These are phyloP conservation scores for Funneliformis mosseae DNA, from an alignment of 192 early-diverging fungal genomes.

Conservation along the genomic window DNA sequence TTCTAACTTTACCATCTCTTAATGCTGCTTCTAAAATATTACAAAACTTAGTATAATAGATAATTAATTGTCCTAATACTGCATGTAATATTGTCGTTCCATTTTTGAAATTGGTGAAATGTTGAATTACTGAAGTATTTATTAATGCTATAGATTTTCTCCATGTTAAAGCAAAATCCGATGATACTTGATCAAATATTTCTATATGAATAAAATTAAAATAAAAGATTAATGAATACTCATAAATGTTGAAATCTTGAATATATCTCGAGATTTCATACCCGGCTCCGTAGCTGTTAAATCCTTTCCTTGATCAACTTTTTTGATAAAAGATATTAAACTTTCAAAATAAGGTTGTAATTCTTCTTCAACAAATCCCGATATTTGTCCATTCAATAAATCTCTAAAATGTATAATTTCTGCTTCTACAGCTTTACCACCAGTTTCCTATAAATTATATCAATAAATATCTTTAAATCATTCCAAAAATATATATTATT, in stretches of 20 bases:
- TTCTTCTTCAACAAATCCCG: conserved; percentile 88
- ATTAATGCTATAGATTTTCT: conserved; percentile 71
- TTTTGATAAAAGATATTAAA: conserved; percentile 79
- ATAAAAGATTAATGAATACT: conserved; percentile 16
- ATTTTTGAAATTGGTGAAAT: conserved; percentile 95
- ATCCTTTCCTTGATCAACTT: conserved; percentile 66
- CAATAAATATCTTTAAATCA: neutral
- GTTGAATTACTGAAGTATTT: conserved; percentile 85
- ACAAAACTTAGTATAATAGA: conserved; percentile 92
- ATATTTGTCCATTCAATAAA: conserved; percentile 63
- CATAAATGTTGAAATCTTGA: neutral
- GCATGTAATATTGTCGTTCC: conserved; percentile 91
- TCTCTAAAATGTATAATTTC: conserved; percentile 63
- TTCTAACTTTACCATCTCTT: conserved; percentile 44
- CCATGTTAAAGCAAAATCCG: conserved; percentile 82
- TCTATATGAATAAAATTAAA: conserved; percentile 37
- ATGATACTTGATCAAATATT: conserved; percentile 66
- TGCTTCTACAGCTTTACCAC: conserved; percentile 46
- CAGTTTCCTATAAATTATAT: conserved; percentile 47
- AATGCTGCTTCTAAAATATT: conserved; percentile 77
- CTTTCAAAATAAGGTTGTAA: conserved; percentile 78
- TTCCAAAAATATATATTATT: neutral
- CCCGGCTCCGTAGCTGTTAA: conserved; percentile 55
- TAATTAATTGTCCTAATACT: conserved; percentile 82
- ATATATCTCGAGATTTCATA: neutral